phyloP scores from a whole-genome alignment of 331 rosid genomes.

The Acacia concinna region DNA sequence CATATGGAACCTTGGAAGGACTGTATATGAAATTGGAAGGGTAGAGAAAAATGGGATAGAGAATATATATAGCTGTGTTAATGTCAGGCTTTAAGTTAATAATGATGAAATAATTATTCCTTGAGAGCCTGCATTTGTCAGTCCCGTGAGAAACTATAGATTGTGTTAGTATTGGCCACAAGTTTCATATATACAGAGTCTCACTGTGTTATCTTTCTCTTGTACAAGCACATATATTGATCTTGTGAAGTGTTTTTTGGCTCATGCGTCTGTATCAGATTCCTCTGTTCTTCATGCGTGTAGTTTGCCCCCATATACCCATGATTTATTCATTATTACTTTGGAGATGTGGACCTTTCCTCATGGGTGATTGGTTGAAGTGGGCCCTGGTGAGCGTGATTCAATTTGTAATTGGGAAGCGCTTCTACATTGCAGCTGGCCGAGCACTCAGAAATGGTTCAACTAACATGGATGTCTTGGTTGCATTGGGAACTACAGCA shows the following conservation, averaged over 20 bases:
- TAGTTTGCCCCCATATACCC: conserved; percentile 83
- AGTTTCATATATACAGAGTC: conserved; percentile 1
- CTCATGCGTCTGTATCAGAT: conserved; percentile 47
- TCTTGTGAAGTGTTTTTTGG: conserved; percentile 18
- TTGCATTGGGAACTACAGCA: conserved; percentile 92
- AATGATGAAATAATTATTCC: neutral
- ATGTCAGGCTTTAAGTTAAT: neutral
- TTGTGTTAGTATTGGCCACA: neutral
- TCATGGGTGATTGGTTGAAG: conserved; percentile 90
- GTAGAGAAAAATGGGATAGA: neutral
- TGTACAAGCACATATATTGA: neutral
- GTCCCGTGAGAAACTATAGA: neutral
- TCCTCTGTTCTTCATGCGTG: conserved; percentile 72
- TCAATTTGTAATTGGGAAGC: conserved; percentile 84
- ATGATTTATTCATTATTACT: conserved; percentile 64
- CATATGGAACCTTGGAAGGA: neutral
- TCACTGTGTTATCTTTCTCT: neutral
- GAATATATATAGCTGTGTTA: neutral
- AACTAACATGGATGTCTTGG: conserved; percentile 94
- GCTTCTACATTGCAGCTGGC: conserved; percentile 83
- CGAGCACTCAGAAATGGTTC: conserved; percentile 93
- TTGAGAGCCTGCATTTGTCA: conserved; percentile 2
- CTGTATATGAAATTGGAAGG: neutral
- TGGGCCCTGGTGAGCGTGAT: conserved; percentile 80
- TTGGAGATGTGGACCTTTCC: conserved; percentile 86